phyloP scores from a whole-genome alignment of 495 filamentous ascomycete species.

The Neurospora discreta region DNA sequence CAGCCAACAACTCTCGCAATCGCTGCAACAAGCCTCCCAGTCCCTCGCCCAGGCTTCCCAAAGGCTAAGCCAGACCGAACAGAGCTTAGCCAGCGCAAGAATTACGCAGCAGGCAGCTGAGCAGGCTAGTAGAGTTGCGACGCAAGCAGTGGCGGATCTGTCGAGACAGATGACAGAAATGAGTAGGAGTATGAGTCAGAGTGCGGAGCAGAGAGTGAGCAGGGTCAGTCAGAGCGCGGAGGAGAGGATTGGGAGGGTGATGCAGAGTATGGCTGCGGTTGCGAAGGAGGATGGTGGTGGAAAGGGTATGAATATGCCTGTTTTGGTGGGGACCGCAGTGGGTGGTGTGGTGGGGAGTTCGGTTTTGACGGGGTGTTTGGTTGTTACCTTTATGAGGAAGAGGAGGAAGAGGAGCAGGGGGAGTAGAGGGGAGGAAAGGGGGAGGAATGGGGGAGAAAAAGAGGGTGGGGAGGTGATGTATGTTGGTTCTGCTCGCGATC shows the following conservation, averaged over 20 bases:
- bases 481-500: neutral
- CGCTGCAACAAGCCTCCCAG: slow-evolving; percentile 26
- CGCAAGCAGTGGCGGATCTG: slow-evolving; percentile 10
- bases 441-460: neutral
- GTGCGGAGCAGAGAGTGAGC: neutral
- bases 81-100: slow-evolving; percentile 10
- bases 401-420: neutral
- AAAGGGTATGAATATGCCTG: neutral
- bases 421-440: too few species aligned
- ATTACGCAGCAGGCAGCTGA: slow-evolving; percentile 8
- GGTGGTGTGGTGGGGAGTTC: neutral
- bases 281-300: neutral
- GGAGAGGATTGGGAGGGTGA: neutral
- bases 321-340: neutral
- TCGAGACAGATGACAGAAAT: neutral
- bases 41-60: slow-evolving; percentile 17
- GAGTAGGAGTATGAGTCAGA: neutral
- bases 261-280: neutral
- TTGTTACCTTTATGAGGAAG: neutral
- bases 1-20: slow-evolving; percentile 27
- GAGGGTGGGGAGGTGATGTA: neutral
- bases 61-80: slow-evolving; percentile 16
- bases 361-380: neutral
- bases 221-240: neutral
- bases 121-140: slow-evolving; percentile 3